Percentiles rank a stretch among this genome's conserved stretches.
Evolutionary conservation across 257 asterid species (phyloP).

Genomic region (Petunia secreta): DNA sequence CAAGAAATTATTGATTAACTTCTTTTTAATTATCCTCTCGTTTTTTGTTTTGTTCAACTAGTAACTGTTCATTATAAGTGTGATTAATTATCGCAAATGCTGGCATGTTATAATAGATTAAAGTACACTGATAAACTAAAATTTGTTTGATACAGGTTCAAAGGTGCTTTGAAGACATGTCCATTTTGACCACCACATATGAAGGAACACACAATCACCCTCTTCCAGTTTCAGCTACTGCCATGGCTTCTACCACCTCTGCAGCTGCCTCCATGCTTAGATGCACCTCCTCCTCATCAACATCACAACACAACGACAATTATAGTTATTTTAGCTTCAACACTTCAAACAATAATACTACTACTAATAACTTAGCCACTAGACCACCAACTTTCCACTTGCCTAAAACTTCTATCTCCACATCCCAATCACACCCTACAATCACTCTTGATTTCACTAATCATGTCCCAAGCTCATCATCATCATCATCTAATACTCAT

Average conservation of each 20-base stretch:
- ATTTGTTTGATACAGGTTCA: constrained; percentile 43
- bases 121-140: too few relatives aligned
- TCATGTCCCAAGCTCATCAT: not conserved
- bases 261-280: constrained; percentile 56
- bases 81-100: too few relatives aligned
- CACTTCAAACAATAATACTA: constrained; percentile 25
- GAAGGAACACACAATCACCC: constrained; percentile 68
- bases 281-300: constrained; percentile 44
- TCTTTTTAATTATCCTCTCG: too few relatives aligned
- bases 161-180: constrained; percentile 53
- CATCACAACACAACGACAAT: not conserved
- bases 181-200: constrained; percentile 48
- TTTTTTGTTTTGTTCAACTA: too few relatives aligned
- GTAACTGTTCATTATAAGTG: too few relatives aligned
- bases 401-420: constrained; percentile 41
- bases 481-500: not conserved
- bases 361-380: not conserved
- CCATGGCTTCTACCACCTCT: constrained; percentile 58
- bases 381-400: constrained; percentile 14
- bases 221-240: constrained; percentile 48
- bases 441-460: constrained; percentile 54
- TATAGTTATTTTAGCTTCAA: constrained; percentile 31
- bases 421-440: constrained; percentile 58
- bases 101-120: too few relatives aligned
- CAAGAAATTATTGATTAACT: too few relatives aligned